Base-by-base conservation (phyloP, 1,284 basidiomycete genomes). In the Ganoderma multipileum region DNA sequence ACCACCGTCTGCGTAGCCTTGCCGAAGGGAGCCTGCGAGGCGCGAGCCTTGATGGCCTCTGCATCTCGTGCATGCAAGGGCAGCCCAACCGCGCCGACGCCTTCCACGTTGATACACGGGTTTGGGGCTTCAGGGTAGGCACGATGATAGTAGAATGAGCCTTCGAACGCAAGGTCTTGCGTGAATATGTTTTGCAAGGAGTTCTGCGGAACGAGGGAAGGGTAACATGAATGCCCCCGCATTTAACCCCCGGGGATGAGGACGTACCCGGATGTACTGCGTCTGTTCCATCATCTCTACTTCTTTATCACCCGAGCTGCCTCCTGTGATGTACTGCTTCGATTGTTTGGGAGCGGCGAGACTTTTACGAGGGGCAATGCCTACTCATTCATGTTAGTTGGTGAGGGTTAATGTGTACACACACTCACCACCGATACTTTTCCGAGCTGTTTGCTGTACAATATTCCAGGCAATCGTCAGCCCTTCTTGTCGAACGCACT, bases 1-100 rank as follows among this genome's bases (percentile, higher is more conserved):
- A 79, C 72, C 3, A 77, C 67, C 0, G 75, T 75, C 7, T 70
- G 68, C 41, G 77, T 72, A 6, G 71, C 75, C 63, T 72, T 74
- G 6, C 77, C 76, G 61, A 77, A 79, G 0, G 84, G 82, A 4
- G 84, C 81, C 65, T 80, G 81, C 14, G 71, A 66, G 2, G 80
- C 73, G 20, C 68, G 59, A 3, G 71, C 72, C 38, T 79, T 81
- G 52, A 85, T 78, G 3, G 75, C 66, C 30, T 77, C 75, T 0
- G 71, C 68, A 39, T 71, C 69, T 8, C 69, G 65, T 3, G 23
- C 33, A 58, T 64, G 71, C 23, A 86, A 75, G 7, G 84, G 83
- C 14, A 85, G 76, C 0, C 83, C 82, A 42, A 85, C 65, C 2
- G 69, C 41, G 1, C 79, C 79, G 0, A 80, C 36, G 28, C 71